Base-by-base conservation (phyloP, 495 filamentous ascomycete genomes). In the Parathielavia appendiculata region DNA sequence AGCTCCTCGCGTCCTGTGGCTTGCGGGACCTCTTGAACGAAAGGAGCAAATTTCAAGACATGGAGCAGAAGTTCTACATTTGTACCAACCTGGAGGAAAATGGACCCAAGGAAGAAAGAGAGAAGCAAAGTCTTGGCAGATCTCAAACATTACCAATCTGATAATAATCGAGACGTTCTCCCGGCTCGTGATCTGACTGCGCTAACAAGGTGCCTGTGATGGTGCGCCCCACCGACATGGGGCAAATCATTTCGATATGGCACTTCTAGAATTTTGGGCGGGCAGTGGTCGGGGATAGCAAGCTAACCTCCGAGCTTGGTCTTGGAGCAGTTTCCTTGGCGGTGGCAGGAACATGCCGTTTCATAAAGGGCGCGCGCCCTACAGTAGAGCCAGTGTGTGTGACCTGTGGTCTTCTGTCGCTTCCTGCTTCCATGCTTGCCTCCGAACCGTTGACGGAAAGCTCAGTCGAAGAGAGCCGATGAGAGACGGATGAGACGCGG, bases 71-170 rank as follows among this genome's bases (percentile, higher is more conserved):
- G 35, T 7, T 36, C 14, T 26, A 23, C 16, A 2, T 51, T 38
- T 57, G 55, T 17, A 51, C 11, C 1, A 26, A 48, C 0, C 5
- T 19, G 54, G 14, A 26, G 12, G 48, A 55, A 48, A 41, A 46
- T 34, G 26, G 23, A 12, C 1, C 12, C 35, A 14, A 44, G 8
- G 4, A 43, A 58, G 50, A 13, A 54, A 48, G 5, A 45, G 16
- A 58, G 26, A 45, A 50, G 44, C 36, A 14, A 47, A 19, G 40
- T 14, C 49, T 57, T 49, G 49, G 50, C 49, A 46, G 47, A 10
- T 5, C 26, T 35, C 48, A 44, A 51, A 34, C 35, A 55, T 62
- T 58, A 58, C 55, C 49, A 62, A 54, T 58, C 55, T 46, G 45
- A 23, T 23, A 10, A 23, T 9, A n/a, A n/a, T n/a, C n/a, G 10